These are phyloP conservation scores for Psilocybe sp. DNA, from an alignment of 768 basidiomycete genomes.

Conservation along the genomic window DNA sequence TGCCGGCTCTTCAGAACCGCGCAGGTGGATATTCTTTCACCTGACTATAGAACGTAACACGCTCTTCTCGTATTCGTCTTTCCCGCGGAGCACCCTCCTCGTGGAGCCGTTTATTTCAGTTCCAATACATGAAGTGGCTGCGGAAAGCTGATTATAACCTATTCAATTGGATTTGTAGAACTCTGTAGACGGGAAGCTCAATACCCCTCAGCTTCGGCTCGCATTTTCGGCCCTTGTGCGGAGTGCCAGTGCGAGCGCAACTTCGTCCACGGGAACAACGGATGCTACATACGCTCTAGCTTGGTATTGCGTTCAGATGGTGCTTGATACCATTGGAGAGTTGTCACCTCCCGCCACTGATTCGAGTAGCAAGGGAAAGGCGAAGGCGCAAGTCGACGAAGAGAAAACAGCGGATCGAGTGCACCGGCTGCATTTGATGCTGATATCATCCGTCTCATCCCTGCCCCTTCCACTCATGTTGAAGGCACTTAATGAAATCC, in stretches of 20 bases:
- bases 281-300: conserved; percentile 45
- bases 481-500: conserved; percentile 49
- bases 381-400: conserved; percentile 4
- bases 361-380: conserved; percentile 19
- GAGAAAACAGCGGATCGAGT: conserved; percentile 24
- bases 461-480: conserved; percentile 58
- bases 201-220: conserved; percentile 62
- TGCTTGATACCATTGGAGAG: conserved; percentile 46
- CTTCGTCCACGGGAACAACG: conserved; percentile 11
- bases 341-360: conserved; percentile 15
- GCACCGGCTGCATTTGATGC: conserved; percentile 60
- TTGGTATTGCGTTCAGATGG: conserved; percentile 63
- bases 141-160: conserved; percentile 3
- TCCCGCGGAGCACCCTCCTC: background rate
- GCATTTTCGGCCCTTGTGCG: conserved; percentile 73
- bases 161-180: conserved; percentile 41
- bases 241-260: conserved; percentile 47
- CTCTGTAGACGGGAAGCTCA: conserved; percentile 58
- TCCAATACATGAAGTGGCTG: background rate
- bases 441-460: conserved; percentile 65
- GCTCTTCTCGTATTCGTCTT: background rate
- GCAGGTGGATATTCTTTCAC: too few species aligned
- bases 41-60: background rate
- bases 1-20: too few species aligned
- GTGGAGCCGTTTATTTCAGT: too few species aligned